A percentile compares a stretch with the other conserved stretches of the same genome.
Evolutionary conservation across 2,329 filamentous ascomycete genomes (phyloP).

Genomic region (Eutypella sp.): DNA sequence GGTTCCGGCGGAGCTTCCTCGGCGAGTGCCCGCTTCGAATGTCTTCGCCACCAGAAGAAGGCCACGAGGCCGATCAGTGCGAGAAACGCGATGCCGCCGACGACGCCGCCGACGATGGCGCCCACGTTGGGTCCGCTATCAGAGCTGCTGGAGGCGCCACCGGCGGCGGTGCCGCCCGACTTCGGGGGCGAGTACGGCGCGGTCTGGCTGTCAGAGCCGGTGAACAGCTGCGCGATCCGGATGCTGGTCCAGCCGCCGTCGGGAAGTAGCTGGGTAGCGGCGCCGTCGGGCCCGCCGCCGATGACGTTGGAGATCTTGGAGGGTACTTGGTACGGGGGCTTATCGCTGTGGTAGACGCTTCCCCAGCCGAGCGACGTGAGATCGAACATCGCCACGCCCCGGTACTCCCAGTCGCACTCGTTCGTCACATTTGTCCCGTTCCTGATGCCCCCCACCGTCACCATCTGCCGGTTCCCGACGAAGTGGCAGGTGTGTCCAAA

Average conservation of each 20-base stretch:
- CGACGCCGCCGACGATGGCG: not conserved
- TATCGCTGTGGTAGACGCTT: slow-evolving; percentile 22
- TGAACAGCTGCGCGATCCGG: slow-evolving; percentile 3
- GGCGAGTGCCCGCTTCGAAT: not conserved
- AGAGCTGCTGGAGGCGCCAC: not conserved
- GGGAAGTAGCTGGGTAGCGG: slow-evolving; percentile 2
- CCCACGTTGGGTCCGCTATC: not conserved
- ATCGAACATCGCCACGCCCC: slow-evolving; percentile 27
- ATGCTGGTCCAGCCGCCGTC: slow-evolving; percentile 2
- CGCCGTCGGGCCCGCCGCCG: slow-evolving; percentile 19
- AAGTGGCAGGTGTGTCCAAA: slow-evolving; percentile 37
- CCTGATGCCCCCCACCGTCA: slow-evolving; percentile 33
- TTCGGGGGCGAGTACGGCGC: not conserved
- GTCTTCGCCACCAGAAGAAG: not conserved
- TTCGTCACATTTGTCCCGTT: slow-evolving; percentile 11
- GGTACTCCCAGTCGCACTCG: slow-evolving; percentile 27
- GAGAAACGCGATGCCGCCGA: not conserved
- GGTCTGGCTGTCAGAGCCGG: slow-evolving; percentile 1
- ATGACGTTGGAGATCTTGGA: slow-evolving; percentile 16
- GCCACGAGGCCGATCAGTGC: not conserved
- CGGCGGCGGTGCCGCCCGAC: too few relatives aligned
- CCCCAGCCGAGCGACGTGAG: slow-evolving; percentile 25
- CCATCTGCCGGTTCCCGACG: slow-evolving; percentile 33
- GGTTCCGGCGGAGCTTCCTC: not conserved
- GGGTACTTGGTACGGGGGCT: slow-evolving; percentile 22